phyloP scores from a whole-genome alignment of 306 rosid species.

The Vigna reflexopilosa region DNA sequence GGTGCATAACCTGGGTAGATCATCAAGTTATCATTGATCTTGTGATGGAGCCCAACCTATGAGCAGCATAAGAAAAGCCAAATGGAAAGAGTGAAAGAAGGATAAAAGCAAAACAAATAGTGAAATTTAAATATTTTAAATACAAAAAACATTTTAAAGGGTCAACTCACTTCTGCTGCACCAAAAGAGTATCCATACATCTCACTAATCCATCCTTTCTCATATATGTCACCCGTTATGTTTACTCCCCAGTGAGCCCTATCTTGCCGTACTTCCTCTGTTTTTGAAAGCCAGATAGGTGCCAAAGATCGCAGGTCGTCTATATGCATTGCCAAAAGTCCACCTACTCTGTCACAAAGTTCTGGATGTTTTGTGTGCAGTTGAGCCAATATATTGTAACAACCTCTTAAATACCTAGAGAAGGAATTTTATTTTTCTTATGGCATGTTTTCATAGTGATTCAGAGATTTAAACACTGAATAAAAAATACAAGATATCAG shows the following conservation, averaged over 20 bases:
- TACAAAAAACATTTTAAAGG: not conserved
- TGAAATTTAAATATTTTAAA: slow-evolving; percentile 14
- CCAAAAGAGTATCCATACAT: slow-evolving; percentile 97
- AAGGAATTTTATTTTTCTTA: slow-evolving; percentile 31
- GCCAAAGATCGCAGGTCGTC: slow-evolving; percentile 86
- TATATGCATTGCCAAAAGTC: slow-evolving; percentile 91
- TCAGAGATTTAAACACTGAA: not conserved
- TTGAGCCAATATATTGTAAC: slow-evolving; percentile 79
- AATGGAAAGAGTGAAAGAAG: not conserved
- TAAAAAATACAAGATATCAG: not conserved
- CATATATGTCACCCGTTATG: slow-evolving; percentile 88
- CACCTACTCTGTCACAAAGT: slow-evolving; percentile 90
- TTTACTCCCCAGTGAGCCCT: slow-evolving; percentile 85
- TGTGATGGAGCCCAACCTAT: slow-evolving; percentile 91
- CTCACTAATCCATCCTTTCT: slow-evolving; percentile 94
- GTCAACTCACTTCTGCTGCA: slow-evolving; percentile 85
- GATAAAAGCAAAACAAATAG: slow-evolving; percentile 19
- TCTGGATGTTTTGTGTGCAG: slow-evolving; percentile 87
- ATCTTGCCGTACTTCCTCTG: slow-evolving; percentile 92
- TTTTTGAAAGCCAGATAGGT: slow-evolving; percentile 94
- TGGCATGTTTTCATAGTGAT: slow-evolving; percentile 30
- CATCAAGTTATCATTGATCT: slow-evolving; percentile 91
- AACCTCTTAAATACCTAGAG: slow-evolving; percentile 81
- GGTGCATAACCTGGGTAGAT: slow-evolving; percentile 90
- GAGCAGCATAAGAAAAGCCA: slow-evolving; percentile 33